Base-by-base conservation (phyloP, 2,329 filamentous ascomycete species). In the Aspergillus arachidicola region DNA sequence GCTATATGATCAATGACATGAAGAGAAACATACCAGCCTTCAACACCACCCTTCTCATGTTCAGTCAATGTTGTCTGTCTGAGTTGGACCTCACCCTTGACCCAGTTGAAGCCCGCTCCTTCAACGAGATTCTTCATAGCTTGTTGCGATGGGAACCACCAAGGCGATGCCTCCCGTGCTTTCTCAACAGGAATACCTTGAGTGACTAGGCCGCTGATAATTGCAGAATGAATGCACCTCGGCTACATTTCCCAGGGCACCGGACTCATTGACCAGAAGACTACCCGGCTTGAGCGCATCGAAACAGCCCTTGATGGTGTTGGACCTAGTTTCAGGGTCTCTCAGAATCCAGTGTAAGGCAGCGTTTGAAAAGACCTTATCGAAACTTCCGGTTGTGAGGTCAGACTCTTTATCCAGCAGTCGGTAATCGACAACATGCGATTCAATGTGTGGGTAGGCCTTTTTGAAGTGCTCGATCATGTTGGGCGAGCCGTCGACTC, bases 71-170 rank as follows among this genome's bases (percentile, higher is more conserved):
- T 80, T 32, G 89, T 92, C 32, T 88, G 87, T 58, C 90, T 76
- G 79, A 88, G 91, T 77, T 90, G 88, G 21, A 82, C 73, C 79
- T 92, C 89, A 0, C 84, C 74, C 67, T 74, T 79, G 69, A 86
- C 83, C 3, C 88, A 80, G 34, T 72, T 69, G 55, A 84, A 84
- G 0, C 81, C 82, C 2, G 75, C 69, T 4, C 72, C 64, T 55
- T 76, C 69, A 46, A 85, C 68, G 4, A 73, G 71, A 16, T 64
- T 60, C 46, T 69, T 68, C 73, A 86, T 83, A 87, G 87, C 90
- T 0, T 67, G 73, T 70, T 88, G 87, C 66, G 89, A 87, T 0
- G 89, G 88, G 74, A 92, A 92, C 75, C 90, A 92, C 90, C 90
- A 92, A 6, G 89, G 89, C 65, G 85, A 84, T 0, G 79, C 81